These are phyloP conservation scores for Strigomonas galati DNA, from an alignment of 208 protist genomes.

Conservation along the genomic window DNA sequence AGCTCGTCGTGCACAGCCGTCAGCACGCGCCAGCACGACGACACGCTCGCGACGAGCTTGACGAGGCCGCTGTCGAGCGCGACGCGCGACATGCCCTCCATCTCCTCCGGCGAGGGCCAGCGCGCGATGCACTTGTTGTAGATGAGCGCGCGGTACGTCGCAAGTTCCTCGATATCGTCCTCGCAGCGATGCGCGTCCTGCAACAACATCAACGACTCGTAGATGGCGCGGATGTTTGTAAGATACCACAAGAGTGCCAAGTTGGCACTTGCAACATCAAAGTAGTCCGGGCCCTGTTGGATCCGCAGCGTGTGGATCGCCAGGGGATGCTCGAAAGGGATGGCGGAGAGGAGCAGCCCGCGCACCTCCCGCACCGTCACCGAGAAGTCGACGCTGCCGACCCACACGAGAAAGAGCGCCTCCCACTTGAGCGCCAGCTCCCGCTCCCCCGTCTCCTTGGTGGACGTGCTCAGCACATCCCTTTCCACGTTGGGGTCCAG, in stretches of 20 bases:
- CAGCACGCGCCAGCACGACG: constrained; percentile 20
- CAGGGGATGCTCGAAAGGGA: not conserved
- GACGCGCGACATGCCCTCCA: not conserved
- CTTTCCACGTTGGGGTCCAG: not conserved
- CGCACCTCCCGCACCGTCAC: constrained; percentile 12
- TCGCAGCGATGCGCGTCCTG: constrained; percentile 22
- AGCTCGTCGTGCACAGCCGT: constrained; percentile 15
- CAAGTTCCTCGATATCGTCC: constrained; percentile 21
- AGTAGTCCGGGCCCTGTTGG: not conserved
- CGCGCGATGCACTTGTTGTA: constrained; percentile 17
- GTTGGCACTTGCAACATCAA: constrained; percentile 13
- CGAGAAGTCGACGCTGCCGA: not conserved
- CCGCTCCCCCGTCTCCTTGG: not conserved
- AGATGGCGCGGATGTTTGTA: constrained; percentile 18
- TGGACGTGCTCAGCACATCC: too few species aligned
- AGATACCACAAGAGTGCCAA: constrained; percentile 35
- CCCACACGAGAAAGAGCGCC: constrained; percentile 14
- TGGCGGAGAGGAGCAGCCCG: constrained; percentile 11
- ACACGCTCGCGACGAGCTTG: constrained; percentile 5
- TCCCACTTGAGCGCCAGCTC: constrained; percentile 8
- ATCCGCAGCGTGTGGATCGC: not conserved
- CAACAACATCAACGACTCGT: constrained; percentile 14
- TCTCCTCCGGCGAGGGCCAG: constrained; percentile 12
- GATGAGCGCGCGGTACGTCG: constrained; percentile 17
- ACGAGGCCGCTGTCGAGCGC: constrained; percentile 5